These are phyloP conservation scores for Arachnomyces sp. DNA, from an alignment of 2,329 filamentous ascomycete species.

Conservation along the genomic window DNA sequence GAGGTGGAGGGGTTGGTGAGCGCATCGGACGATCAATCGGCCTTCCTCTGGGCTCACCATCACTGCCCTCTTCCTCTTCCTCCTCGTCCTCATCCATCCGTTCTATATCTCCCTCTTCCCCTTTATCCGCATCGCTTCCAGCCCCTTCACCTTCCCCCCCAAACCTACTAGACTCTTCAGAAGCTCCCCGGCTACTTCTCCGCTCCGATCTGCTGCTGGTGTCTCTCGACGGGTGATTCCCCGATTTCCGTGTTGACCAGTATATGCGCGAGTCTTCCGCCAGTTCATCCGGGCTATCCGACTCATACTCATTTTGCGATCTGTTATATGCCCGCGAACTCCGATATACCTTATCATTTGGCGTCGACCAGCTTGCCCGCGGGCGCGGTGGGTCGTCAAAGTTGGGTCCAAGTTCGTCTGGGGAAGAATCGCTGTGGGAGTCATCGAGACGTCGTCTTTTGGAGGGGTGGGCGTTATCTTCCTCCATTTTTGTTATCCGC, in stretches of 20 bases:
- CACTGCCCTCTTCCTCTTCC: conserved; percentile 3
- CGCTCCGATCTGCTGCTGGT: conserved; percentile 17
- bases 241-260: conserved; percentile 18
- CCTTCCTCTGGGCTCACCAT: not conserved
- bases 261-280: conserved; percentile 30
- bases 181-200: conserved; percentile 22
- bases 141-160: conserved; percentile 6
- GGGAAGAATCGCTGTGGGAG: conserved; percentile 25
- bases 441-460: conserved; percentile 27
- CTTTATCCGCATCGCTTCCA: conserved; percentile 16
- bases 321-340: conserved; percentile 2
- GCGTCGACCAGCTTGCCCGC: conserved; percentile 27
- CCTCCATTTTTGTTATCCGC: conserved; percentile 16
- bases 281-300: conserved; percentile 40
- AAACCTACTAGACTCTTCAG: conserved; percentile 6
- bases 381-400: conserved; percentile 28
- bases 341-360: conserved; percentile 17
- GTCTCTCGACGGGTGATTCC: conserved; percentile 14
- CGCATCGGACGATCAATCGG: conserved; percentile 20
- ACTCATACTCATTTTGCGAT: conserved; percentile 13
- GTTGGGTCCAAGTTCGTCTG: conserved; percentile 32
- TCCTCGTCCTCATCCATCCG: conserved; percentile 4
- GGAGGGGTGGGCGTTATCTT: conserved; percentile 13
- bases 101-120: conserved; percentile 8
- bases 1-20: conserved; percentile 31